Conservation (phyloP, 108 stramenopile genomes). For the Phaeodactylum tricornutum region DNA sequence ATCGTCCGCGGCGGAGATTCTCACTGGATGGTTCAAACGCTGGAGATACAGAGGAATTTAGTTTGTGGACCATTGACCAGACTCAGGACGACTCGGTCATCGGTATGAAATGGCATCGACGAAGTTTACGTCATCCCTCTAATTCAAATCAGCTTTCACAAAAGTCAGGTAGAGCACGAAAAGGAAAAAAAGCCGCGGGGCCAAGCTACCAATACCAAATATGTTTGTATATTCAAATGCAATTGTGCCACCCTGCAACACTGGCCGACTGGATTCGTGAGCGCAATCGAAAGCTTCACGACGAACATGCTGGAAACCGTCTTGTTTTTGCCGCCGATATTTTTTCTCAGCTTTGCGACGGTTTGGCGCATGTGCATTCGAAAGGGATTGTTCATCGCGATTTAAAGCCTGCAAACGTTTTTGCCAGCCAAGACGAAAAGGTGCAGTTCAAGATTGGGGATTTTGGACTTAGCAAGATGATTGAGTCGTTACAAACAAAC, state of each 20-base stretch:
- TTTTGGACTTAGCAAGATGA: constrained; percentile 60
- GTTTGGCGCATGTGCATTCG: constrained; percentile 67
- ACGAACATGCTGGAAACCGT: no score
- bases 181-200: constrained; percentile 1
- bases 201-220: constrained; percentile 67
- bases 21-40: constrained; percentile 6
- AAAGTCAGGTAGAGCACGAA: not conserved
- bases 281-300: no score
- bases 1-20: constrained; percentile 2
- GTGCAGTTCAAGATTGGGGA: constrained; percentile 88
- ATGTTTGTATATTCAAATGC: constrained; percentile 89
- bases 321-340: constrained; percentile 35
- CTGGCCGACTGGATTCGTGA: constrained; percentile 81
- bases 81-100: not conserved
- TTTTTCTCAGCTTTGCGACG: constrained; percentile 62
- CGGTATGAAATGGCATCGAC: no score
- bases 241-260: constrained; percentile 73
- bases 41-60: no score
- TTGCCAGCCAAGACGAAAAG: constrained; percentile 40
- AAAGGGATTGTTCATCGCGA: constrained; percentile 82
- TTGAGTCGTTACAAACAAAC: not conserved
- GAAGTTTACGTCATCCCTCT: no score
- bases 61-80: constrained; percentile 3
- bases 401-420: constrained; percentile 83
- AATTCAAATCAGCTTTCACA: not conserved